Conservation (phyloP, 177 flowering plant genomes). For the Vitis hybrid region DNA sequence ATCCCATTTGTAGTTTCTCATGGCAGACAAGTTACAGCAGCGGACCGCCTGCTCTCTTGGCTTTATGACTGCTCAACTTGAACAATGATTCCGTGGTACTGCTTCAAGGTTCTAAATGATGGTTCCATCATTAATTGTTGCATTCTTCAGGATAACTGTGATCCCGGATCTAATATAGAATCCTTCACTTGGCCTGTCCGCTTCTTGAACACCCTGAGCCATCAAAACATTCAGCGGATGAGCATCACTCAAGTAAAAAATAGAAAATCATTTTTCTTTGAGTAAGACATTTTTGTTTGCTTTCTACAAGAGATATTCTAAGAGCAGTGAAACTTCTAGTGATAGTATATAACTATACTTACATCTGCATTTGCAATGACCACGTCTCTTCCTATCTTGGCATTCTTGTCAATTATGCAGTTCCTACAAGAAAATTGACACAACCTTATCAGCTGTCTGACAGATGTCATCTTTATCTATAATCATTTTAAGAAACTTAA, state of each 20-base stretch:
- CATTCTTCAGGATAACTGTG: conserved; percentile 71
- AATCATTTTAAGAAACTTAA: not conserved
- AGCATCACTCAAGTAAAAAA: not conserved
- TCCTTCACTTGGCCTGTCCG: conserved; percentile 73
- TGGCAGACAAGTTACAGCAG: too few species aligned
- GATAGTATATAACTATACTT: conserved; percentile 24
- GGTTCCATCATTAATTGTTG: conserved; percentile 79
- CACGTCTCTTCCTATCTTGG: conserved; percentile 87
- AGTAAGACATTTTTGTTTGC: not conserved
- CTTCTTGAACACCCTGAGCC: conserved; percentile 78
- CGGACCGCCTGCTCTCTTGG: too few species aligned
- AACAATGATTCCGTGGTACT: too few species aligned
- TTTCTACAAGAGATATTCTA: not conserved
- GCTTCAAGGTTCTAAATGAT: conserved; percentile 32
- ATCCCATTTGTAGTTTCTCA: too few species aligned
- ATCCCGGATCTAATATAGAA: conserved; percentile 88
- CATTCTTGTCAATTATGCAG: conserved; percentile 96
- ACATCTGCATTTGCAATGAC: conserved; percentile 74
- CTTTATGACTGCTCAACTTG: too few species aligned
- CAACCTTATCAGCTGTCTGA: not conserved
- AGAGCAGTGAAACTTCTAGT: not conserved
- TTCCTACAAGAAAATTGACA: conserved; percentile 48
- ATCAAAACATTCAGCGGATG: conserved; percentile 1
- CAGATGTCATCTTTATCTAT: not conserved
- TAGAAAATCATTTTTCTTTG: not conserved